Evolutionary conservation across 306 rosid species (phyloP).

Genomic region (Canavalia gladiata): DNA sequence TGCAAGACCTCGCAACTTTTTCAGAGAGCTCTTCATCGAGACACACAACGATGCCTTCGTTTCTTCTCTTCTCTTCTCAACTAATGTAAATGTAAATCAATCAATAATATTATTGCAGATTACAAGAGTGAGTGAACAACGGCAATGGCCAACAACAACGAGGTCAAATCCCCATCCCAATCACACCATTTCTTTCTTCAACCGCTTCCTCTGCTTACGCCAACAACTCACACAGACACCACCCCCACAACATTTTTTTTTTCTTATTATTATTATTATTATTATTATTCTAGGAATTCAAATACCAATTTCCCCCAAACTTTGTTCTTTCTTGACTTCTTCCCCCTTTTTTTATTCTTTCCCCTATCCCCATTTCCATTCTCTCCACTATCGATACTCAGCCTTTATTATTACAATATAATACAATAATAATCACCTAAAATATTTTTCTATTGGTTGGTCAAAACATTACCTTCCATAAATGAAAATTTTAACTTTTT

Average conservation of each 20-base stretch:
- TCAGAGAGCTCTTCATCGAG: constrained; percentile 80
- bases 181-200: constrained; percentile 48
- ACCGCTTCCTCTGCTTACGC: constrained; percentile 54
- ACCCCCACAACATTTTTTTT: neutral
- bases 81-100: neutral
- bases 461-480: neutral
- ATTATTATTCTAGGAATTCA: neutral
- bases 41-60: neutral
- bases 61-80: neutral
- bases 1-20: constrained; percentile 79
- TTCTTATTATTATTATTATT: neutral
- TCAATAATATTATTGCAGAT: neutral
- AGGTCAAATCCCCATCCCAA: constrained; percentile 31
- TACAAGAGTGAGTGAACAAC: neutral
- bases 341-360: neutral
- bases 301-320: neutral
- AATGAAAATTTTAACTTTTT: neutral
- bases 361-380: neutral
- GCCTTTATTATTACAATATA: neutral
- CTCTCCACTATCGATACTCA: neutral
- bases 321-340: constrained; percentile 30
- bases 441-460: neutral
- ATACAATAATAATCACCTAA: neutral
- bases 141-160: neutral
- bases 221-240: constrained; percentile 11